phyloP scores from a whole-genome alignment of 257 asterid species.

The Lantana camara region DNA sequence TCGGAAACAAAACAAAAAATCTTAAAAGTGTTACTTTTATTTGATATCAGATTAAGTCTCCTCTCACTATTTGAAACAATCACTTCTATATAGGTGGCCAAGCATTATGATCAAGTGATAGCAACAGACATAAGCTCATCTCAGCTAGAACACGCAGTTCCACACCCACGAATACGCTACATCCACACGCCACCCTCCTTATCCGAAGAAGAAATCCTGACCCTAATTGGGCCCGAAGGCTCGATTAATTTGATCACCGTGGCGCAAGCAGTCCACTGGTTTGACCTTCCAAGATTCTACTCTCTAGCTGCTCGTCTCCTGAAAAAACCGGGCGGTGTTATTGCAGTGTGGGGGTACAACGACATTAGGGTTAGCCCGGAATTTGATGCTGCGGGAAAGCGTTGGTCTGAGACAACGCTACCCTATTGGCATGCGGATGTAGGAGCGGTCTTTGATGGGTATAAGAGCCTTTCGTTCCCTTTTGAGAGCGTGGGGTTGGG shows the following conservation, averaged over 20 bases:
- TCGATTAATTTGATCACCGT: conserved; percentile 33
- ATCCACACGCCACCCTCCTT: conserved; percentile 33
- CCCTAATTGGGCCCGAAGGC: conserved; percentile 21
- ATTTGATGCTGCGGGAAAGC: conserved; percentile 24
- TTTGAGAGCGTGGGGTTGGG: conserved; percentile 37
- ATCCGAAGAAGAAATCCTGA: conserved; percentile 30
- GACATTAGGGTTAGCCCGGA: conserved; percentile 10
- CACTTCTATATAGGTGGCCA: conserved; percentile 21
- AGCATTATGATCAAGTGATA: conserved; percentile 37
- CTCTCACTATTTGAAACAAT: too few species aligned
- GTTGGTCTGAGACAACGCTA: conserved; percentile 6
- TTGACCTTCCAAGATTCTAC: conserved; percentile 45
- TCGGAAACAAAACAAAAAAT: too few species aligned
- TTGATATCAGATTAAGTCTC: too few species aligned
- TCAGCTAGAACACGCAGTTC: conserved; percentile 35
- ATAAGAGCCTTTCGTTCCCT: conserved; percentile 33
- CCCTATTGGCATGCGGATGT: conserved; percentile 34
- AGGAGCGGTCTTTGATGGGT: conserved; percentile 4
- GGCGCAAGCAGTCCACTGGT: conserved; percentile 49
- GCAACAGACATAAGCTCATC: conserved; percentile 41
- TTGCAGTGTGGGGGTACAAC: conserved; percentile 38
- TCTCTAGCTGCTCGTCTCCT: conserved; percentile 29
- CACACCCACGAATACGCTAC: conserved; percentile 34
- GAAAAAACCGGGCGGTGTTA: conserved; percentile 33
- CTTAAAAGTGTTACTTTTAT: too few species aligned